A percentile compares a stretch with the other conserved stretches of the same genome.
These are phyloP conservation scores for Penicillium dipodomyicola DNA, from an alignment of 495 filamentous ascomycete species.

Conservation along the genomic window DNA sequence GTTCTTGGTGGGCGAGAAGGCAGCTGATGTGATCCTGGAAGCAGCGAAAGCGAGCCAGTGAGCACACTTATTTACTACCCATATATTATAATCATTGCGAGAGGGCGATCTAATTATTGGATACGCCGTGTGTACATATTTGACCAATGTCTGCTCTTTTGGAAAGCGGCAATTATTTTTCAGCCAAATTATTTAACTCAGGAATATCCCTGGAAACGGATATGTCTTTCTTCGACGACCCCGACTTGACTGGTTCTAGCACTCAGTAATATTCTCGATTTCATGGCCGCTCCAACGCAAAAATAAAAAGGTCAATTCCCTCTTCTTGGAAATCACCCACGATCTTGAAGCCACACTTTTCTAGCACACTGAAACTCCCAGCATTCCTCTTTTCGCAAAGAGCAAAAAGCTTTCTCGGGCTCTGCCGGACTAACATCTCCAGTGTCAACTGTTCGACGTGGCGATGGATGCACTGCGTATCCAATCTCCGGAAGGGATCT, in stretches of 20 bases:
- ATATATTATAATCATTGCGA: background rate
- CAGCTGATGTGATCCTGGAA: constrained; percentile 41
- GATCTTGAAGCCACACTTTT: constrained; percentile 40
- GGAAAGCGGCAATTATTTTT: background rate
- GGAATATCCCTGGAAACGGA: background rate
- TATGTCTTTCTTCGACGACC: background rate
- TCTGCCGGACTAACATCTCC: background rate
- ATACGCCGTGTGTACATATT: background rate
- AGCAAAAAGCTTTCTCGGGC: constrained; percentile 22
- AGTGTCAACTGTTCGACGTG: constrained; percentile 2
- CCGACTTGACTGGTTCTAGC: background rate
- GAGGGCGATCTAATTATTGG: background rate
- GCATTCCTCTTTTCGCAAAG: constrained; percentile 29
- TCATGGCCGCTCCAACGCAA: constrained; percentile 31
- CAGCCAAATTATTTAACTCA: too few relatives aligned
- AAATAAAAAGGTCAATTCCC: constrained; percentile 43
- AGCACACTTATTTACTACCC: background rate
- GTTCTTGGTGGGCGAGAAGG: constrained; percentile 64
- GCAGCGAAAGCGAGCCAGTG: background rate
- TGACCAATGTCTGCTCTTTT: background rate
- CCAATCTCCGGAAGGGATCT: constrained; percentile 32
- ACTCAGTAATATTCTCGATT: background rate
- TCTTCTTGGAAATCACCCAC: constrained; percentile 28
- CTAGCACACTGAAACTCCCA: constrained; percentile 31
- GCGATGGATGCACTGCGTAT: constrained; percentile 28